Evolutionary conservation across 257 asterid genomes (phyloP), one percentile per base, ranked within the genome.

Genomic region (Dorcoceras hygrometricum): DNA sequence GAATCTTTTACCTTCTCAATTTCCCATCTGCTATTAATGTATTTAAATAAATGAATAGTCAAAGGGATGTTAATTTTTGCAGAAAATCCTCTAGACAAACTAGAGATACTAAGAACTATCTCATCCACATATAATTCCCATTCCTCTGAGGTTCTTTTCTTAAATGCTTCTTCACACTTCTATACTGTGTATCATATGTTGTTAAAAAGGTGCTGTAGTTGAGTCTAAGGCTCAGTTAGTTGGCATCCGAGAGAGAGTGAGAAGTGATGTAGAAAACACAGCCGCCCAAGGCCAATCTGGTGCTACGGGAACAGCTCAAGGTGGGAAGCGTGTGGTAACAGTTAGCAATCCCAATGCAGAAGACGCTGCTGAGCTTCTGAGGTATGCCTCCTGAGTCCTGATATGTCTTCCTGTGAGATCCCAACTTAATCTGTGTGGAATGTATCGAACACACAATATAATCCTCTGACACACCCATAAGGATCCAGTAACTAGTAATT

Each of bases 211-310:
- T 69, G 93, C 83, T 59, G 95, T 94, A 28, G 63, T 90, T 73
- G 93, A 90, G 78, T 83, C 97, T 31, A 94, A 88, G 76, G 75
- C 99, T 59, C 97, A 84, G 58, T 73, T 94, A 71, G 84, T 82
- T 9, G 99, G 99, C 51, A 79, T 85, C 71, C 95, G 89, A 23
- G 97, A 90, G 87, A 86, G 99, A 80, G 99, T 94, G 73, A 83
- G 97, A 78, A 94, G 95, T 0, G 99, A 90, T 69, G 75, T 83
- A 25, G 95, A 63, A 48, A 80, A 81, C 74, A 79, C 64, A n/a
- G 60, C 23, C 23, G 56, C 79, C 12, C 77, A 67, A 62, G 78
- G 81, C 67, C 79, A 78, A 68, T 34, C 84, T 29, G 69, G 48
- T 57, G 70, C 68, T 61, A 67, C 82, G 23, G 79, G 63, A 29